These are phyloP conservation scores for Mucor circinelloides DNA, from an alignment of 371 early-diverging fungal genomes.

Conservation along the genomic window DNA sequence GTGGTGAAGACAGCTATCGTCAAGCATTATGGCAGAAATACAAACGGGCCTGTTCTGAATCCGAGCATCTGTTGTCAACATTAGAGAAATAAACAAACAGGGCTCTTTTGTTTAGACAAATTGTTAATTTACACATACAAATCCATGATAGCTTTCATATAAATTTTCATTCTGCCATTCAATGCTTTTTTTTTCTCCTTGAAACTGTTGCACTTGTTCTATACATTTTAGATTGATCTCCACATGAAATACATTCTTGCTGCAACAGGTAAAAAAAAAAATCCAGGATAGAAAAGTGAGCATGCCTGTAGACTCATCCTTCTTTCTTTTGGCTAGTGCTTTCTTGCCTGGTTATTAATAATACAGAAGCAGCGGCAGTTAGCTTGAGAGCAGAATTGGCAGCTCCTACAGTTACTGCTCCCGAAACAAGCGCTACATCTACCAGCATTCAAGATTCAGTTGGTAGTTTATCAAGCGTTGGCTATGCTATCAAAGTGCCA, in stretches of 20 bases:
- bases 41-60: neutral
- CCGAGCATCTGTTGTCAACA: conserved; percentile 1
- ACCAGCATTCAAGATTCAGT: neutral
- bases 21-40: conserved; percentile 18
- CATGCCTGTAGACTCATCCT: neutral
- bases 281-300: too few species aligned
- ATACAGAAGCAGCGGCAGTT: neutral
- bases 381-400: neutral
- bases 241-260: conserved; percentile 6
- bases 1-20: neutral
- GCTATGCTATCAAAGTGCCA: neutral
- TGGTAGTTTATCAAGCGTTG: neutral
- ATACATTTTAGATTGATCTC: neutral
- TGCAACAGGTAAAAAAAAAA: conserved; percentile 1
- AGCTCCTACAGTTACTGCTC: neutral
- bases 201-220: neutral
- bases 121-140: neutral
- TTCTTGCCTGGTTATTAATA: neutral
- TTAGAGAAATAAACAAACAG: conserved; percentile 6
- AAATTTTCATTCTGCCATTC: neutral
- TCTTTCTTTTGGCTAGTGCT: neutral
- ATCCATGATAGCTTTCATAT: neutral
- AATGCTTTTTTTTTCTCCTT: neutral
- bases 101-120: neutral
- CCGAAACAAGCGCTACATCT: neutral